A percentile compares a stretch with the other conserved stretches of the same genome.
Evolutionary conservation across 371 early-diverging fungal species (phyloP).

Genomic region (Blastocladiella emersonii): DNA sequence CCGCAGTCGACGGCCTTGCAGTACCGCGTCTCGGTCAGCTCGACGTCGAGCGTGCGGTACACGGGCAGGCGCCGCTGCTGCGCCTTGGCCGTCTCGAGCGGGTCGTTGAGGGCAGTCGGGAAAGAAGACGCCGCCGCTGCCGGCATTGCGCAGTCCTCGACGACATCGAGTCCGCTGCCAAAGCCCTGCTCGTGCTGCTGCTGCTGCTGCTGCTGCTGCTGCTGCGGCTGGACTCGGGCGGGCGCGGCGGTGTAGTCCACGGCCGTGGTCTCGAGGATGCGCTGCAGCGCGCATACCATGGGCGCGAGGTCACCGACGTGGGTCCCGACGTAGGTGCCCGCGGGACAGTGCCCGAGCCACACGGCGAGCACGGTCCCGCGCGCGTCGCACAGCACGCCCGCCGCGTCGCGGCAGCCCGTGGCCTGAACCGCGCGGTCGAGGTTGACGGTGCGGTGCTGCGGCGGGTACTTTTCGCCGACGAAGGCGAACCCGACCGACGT

Average conservation of each 20-base stretch:
- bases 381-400: not conserved
- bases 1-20: constrained; percentile 17
- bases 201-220: too few relatives aligned
- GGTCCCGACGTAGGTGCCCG: not conserved
- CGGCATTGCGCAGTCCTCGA: too few relatives aligned
- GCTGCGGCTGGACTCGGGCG: too few relatives aligned
- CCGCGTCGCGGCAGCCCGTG: not conserved
- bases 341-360: not conserved
- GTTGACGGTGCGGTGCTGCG: constrained; percentile 19
- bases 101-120: too few relatives aligned
- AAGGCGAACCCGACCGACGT: constrained; percentile 15
- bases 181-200: not conserved
- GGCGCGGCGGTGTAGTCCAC: too few relatives aligned
- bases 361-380: not conserved
- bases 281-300: not conserved
- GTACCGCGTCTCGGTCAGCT: constrained; percentile 18
- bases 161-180: too few relatives aligned
- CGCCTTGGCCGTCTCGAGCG: too few relatives aligned
- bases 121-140: too few relatives aligned
- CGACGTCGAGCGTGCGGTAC: too few relatives aligned
- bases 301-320: not conserved
- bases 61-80: not conserved
- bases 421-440: constrained; percentile 8
- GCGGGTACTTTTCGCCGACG: constrained; percentile 17
- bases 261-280: too few relatives aligned